Conservation (phyloP, 2,329 filamentous ascomycete genomes). For the Ramularia endophylla region DNA sequence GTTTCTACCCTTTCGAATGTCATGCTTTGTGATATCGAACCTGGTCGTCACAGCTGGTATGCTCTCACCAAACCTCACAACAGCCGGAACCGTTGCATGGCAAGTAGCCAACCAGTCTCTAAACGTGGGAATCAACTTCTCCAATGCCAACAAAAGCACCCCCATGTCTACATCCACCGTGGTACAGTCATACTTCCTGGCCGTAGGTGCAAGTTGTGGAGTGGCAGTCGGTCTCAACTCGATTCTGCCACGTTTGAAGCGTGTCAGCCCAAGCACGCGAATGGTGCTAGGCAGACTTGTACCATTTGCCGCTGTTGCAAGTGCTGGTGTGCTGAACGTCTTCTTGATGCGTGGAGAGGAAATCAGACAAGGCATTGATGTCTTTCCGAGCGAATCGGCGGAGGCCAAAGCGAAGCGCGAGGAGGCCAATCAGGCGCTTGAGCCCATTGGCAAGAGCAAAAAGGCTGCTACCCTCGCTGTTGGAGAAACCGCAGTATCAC, state of each 20-base stretch:
- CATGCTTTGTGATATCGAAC: slow-evolving; percentile 88
- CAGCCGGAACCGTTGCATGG: slow-evolving; percentile 82
- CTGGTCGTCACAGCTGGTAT: slow-evolving; percentile 93
- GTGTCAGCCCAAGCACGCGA: slow-evolving; percentile 67
- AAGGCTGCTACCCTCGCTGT: slow-evolving; percentile 86
- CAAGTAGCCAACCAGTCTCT: slow-evolving; percentile 96
- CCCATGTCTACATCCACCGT: slow-evolving; percentile 76
- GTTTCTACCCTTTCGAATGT: slow-evolving; percentile 96
- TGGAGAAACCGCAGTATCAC: slow-evolving; percentile 82
- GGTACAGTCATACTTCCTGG: slow-evolving; percentile 82
- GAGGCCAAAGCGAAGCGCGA: slow-evolving; percentile 56
- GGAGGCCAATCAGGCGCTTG: slow-evolving; percentile 27
- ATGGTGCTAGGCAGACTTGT: slow-evolving; percentile 79
- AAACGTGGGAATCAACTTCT: slow-evolving; percentile 95
- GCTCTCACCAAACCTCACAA: slow-evolving; percentile 85
- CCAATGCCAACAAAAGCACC: slow-evolving; percentile 96
- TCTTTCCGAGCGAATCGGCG: slow-evolving; percentile 74
- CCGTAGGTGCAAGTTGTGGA: slow-evolving; percentile 86
- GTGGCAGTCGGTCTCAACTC: slow-evolving; percentile 90
- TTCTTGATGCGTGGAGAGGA: slow-evolving; percentile 98
- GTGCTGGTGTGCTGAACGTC: slow-evolving; percentile 86
- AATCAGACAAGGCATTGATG: slow-evolving; percentile 86
- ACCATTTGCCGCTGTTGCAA: slow-evolving; percentile 91
- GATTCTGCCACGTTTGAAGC: slow-evolving; percentile 75
- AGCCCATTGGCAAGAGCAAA: slow-evolving; percentile 74